Conservation (phyloP, 1,284 basidiomycete species). For the Puccinia hordei region DNA sequence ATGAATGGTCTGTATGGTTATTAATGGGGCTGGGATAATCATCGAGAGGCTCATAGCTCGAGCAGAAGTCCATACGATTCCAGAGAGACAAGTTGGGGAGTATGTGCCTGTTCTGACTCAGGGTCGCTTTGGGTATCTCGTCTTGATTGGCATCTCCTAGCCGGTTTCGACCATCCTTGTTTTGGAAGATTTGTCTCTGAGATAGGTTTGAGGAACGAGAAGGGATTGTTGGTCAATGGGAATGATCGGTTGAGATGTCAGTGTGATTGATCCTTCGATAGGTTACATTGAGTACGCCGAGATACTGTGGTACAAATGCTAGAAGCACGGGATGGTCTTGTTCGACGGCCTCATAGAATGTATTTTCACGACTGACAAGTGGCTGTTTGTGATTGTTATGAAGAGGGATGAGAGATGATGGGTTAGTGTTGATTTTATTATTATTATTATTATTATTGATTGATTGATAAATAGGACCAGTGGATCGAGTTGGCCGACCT, state of each 20-base stretch:
- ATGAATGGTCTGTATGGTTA: too few species aligned
- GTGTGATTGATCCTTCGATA: conserved; percentile 65
- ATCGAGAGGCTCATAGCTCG: too few species aligned
- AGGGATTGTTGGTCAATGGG: conserved; percentile 49
- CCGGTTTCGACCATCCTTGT: conserved; percentile 25
- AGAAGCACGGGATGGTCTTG: conserved; percentile 85
- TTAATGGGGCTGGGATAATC: too few species aligned
- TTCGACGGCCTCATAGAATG: conserved; percentile 97
- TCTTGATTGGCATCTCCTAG: conserved; percentile 47
- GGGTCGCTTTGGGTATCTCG: conserved; percentile 70
- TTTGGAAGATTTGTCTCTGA: conserved; percentile 56
- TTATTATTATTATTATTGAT: too few species aligned
- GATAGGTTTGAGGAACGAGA: background rate
- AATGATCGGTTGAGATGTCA: conserved; percentile 32
- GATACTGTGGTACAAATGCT: conserved; percentile 90
- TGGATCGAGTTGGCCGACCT: conserved; percentile 70
- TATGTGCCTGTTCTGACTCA: conserved; percentile 92
- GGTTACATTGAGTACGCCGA: conserved; percentile 96
- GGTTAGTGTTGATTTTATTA: background rate
- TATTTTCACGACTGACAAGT: conserved; percentile 90
- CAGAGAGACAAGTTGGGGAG: conserved; percentile 82
- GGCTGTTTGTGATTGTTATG: too few species aligned
- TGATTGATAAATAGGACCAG: too few species aligned
- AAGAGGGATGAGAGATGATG: conserved; percentile 51
- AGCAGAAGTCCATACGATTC: conserved; percentile 54